These are phyloP conservation scores for Astrocystis sublimbata DNA, from an alignment of 495 filamentous ascomycete genomes.

Conservation along the genomic window DNA sequence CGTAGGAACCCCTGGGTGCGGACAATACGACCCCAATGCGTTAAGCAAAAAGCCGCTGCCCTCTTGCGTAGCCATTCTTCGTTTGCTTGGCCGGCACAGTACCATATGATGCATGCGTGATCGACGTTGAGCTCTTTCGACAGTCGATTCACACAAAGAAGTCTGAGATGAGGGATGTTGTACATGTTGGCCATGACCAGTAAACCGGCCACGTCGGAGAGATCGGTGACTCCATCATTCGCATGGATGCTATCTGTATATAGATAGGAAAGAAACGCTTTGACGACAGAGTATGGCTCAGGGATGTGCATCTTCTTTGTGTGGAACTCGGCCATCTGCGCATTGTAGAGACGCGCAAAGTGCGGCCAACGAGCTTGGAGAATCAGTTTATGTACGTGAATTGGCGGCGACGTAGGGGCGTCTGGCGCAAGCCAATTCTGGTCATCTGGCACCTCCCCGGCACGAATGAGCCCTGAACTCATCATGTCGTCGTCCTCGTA, in stretches of 20 bases:
- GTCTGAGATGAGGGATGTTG: conserved; percentile 87
- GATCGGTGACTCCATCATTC: conserved; percentile 57
- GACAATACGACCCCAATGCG: conserved; percentile 93
- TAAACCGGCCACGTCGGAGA: conserved; percentile 89
- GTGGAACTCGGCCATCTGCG: conserved; percentile 96
- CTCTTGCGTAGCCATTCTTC: conserved; percentile 91
- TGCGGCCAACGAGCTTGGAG: conserved; percentile 95
- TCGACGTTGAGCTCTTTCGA: conserved; percentile 89
- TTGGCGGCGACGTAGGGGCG: conserved; percentile 73
- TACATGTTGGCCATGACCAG: conserved; percentile 98
- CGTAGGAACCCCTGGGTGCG: conserved; percentile 83
- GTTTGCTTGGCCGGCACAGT: conserved; percentile 81
- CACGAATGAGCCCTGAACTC: conserved; percentile 46
- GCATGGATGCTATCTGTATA: conserved; percentile 90
- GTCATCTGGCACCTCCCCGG: conserved; percentile 42
- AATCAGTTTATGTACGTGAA: conserved; percentile 91
- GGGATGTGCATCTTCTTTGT: conserved; percentile 96
- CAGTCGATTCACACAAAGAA: conserved; percentile 85
- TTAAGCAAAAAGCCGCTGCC: conserved; percentile 83
- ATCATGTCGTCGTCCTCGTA: conserved; percentile 63
- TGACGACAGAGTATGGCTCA: conserved; percentile 91
- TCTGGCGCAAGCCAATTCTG: conserved; percentile 64
- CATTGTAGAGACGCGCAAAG: conserved; percentile 83
- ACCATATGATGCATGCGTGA: conserved; percentile 94
- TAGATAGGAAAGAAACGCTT: conserved; percentile 91